Evolutionary conservation across 768 basidiomycete genomes (phyloP).

Genomic region (Russula emetica): DNA sequence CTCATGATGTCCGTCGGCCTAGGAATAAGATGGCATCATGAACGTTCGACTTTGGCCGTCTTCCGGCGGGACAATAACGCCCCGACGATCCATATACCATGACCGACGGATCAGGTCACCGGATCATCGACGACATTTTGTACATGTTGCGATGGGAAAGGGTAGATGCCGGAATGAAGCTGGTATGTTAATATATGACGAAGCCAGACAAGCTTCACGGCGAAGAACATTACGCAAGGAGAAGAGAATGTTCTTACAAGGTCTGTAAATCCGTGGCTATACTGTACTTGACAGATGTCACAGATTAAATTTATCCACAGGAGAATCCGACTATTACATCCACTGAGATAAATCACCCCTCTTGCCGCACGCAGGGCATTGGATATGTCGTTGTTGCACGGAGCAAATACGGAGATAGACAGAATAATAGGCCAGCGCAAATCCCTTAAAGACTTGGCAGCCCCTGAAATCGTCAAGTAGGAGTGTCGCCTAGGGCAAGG

Average conservation of each 20-base stretch:
- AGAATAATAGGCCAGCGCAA: not conserved
- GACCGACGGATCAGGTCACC: not conserved
- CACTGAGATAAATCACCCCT: not conserved
- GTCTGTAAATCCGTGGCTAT: not conserved
- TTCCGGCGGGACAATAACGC: not conserved
- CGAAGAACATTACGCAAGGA: not conserved
- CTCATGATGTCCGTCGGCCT: not conserved
- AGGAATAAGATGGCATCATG: not conserved
- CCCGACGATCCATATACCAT: not conserved
- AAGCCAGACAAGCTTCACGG: not conserved
- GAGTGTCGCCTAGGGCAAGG: not conserved
- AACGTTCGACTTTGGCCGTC: not conserved
- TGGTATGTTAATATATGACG: not conserved
- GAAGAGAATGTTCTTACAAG: not conserved
- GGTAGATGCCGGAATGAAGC: not conserved
- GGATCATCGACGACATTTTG: not conserved
- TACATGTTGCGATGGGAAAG: not conserved
- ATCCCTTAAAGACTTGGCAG: not conserved
- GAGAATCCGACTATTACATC: not conserved
- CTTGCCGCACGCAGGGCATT: not conserved
- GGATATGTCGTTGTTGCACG: not conserved
- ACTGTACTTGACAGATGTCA: not conserved
- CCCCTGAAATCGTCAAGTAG: not conserved
- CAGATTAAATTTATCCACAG: not conserved
- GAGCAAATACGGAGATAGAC: not conserved